Base-by-base conservation (phyloP, 202 grass and related monocot genomes). In the Schoenoplectus triqueter region DNA sequence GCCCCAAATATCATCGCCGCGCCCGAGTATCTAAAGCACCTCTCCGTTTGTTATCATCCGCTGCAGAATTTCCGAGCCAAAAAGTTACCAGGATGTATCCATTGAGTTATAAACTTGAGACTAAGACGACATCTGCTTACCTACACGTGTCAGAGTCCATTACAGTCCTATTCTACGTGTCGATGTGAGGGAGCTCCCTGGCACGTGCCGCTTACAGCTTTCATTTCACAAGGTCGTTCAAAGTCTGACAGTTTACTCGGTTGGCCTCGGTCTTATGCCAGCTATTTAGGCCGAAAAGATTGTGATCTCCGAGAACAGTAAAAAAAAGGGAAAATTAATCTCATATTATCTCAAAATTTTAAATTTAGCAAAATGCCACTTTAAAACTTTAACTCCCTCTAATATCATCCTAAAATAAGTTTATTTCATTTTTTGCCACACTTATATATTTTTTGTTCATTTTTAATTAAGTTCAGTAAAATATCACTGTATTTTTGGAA, bases 161-260 rank as follows among this genome's bases (percentile, higher is more conserved):
- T 20, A 51, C 78, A 65, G 13, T 66, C 42, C 2, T 5, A 6
- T 15, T 13, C 1, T 18, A 95, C 93, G 87, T 92, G 90, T 95
- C 89, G 83, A 0, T 0, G 10, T 4, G 2, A 4, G 49, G 63
- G 77, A 78, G 80, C 66, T 45, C 62, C 85, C 8, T 60, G 66
- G 66, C 87, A 84, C 83, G 86, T 84, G 89, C 87, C 50, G 4
- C 10, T 55, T 61, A 72, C 57, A 55, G 92, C 70, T 92, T 86
- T 83, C 86, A 49, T 72, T 18, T 63, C 41, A 41, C 22, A 39
- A 21, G 47, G 21, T 2, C 63, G 20, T 66, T 13, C 65, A 13
- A 40, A 3, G 44, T 69, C 64, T 66, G 20, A 31, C 52, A 21
- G 20, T 39, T 68, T 10, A 42, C 65, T 42, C 31, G 65, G 65